These are phyloP conservation scores for Botrytis aclada DNA, from an alignment of 2,329 filamentous ascomycete species.

Conservation along the genomic window DNA sequence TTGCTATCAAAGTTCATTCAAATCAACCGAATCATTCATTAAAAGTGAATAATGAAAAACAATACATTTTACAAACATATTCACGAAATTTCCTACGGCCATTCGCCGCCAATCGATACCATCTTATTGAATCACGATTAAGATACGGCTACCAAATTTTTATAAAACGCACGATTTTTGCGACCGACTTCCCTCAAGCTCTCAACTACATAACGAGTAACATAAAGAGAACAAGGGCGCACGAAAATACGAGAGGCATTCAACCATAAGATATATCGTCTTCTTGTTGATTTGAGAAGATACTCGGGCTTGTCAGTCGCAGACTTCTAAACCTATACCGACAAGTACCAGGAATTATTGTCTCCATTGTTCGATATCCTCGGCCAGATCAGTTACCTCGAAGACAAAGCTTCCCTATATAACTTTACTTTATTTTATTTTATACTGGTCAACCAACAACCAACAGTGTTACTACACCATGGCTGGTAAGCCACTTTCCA, in stretches of 20 bases:
- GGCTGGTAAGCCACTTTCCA: not conserved
- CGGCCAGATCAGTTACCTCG: too few species aligned
- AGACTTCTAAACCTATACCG: not conserved
- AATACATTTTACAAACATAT: not conserved
- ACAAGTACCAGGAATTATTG: not conserved
- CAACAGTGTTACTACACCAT: not conserved
- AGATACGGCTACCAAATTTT: not conserved
- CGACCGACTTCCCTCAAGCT: not conserved
- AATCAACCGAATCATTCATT: not conserved
- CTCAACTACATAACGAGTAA: not conserved
- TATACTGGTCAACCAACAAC: not conserved
- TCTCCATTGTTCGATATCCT: not conserved
- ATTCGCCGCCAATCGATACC: not conserved
- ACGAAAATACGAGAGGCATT: not conserved
- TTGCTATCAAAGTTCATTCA: not conserved
- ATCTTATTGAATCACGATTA: not conserved
- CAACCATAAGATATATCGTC: not conserved
- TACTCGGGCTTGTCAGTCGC: not conserved
- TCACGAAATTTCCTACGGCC: not conserved
- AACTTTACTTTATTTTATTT: not conserved
- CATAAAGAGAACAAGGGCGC: not conserved
- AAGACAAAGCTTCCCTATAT: not conserved
- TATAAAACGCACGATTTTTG: not conserved
- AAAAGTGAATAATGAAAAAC: not conserved
- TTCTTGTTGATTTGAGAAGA: not conserved